phyloP scores from a whole-genome alignment of 371 early-diverging fungal species.

The Batrachochytrium dendrobatidis region DNA sequence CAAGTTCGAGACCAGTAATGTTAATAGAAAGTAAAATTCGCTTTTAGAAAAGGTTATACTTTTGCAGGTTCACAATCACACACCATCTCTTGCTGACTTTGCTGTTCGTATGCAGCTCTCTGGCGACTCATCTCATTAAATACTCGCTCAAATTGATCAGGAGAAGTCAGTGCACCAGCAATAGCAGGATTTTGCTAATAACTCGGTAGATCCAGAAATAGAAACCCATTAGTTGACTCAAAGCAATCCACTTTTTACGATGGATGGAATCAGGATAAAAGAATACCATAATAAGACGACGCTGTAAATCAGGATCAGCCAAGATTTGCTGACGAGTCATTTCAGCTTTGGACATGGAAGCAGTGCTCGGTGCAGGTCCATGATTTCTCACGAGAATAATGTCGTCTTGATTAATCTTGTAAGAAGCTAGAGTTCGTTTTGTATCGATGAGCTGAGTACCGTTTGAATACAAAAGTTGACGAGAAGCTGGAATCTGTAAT shows the following conservation, averaged over 20 bases:
- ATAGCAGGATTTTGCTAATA: constrained; percentile 62
- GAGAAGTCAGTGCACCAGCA: constrained; percentile 61
- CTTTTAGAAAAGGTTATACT: background rate
- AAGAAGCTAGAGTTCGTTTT: constrained; percentile 8
- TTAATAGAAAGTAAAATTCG: background rate
- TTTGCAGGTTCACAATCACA: background rate
- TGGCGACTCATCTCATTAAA: constrained; percentile 52
- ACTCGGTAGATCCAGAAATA: background rate
- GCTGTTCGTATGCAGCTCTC: constrained; percentile 43
- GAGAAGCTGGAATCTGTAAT: constrained; percentile 53
- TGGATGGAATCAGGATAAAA: background rate
- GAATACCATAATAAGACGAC: constrained; percentile 54
- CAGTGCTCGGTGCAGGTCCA: background rate
- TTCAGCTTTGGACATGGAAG: constrained; percentile 32
- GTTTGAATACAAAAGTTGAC: constrained; percentile 52
- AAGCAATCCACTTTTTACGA: background rate
- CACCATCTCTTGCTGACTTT: constrained; percentile 26
- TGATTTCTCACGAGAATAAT: constrained; percentile 53
- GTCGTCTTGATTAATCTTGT: constrained; percentile 64
- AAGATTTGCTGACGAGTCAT: constrained; percentile 69
- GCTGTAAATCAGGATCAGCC: constrained; percentile 54
- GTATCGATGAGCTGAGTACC: constrained; percentile 52
- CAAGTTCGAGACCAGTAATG: background rate
- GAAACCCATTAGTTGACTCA: background rate
- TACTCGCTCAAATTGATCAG: constrained; percentile 60